Conservation (phyloP, 768 basidiomycete species). For the Podaxis mareebaensis region DNA sequence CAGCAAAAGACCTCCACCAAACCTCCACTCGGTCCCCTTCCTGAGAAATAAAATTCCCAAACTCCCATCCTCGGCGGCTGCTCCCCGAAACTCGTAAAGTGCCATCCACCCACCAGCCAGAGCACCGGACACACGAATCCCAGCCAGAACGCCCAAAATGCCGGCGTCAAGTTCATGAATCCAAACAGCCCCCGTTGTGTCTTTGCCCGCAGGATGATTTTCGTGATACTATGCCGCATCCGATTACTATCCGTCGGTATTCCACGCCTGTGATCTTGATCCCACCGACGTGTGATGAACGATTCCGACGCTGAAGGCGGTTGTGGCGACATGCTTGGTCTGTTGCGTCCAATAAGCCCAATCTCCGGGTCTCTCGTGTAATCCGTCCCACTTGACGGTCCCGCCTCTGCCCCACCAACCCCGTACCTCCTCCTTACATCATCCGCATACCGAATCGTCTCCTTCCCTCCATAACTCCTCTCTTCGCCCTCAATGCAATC, state of each 20-base stretch:
- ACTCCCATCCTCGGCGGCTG: conserved; percentile 43
- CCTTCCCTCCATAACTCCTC: conserved; percentile 9
- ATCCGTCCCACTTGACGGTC: conserved; percentile 11
- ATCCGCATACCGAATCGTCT: conserved; percentile 11
- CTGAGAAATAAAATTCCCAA: conserved; percentile 46
- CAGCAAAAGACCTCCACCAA: conserved; percentile 38
- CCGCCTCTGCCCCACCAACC: neutral
- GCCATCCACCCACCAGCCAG: conserved; percentile 80
- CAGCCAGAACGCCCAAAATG: conserved; percentile 70
- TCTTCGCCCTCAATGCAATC: conserved; percentile 9
- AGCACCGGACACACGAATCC: conserved; percentile 74
- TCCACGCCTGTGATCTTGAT: conserved; percentile 33
- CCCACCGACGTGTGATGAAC: conserved; percentile 54
- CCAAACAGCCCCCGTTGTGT: conserved; percentile 21
- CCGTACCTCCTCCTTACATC: neutral
- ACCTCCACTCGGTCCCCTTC: conserved; percentile 22
- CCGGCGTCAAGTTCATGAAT: conserved; percentile 35
- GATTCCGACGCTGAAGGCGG: conserved; percentile 45
- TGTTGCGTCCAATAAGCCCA: neutral
- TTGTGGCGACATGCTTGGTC: conserved; percentile 8
- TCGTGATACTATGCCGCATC: conserved; percentile 24
- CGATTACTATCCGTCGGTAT: conserved; percentile 30
- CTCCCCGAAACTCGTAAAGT: conserved; percentile 50
- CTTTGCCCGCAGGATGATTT: conserved; percentile 35
- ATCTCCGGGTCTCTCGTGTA: conserved; percentile 18